phyloP scores from a whole-genome alignment of 2,329 filamentous ascomycete genomes.

The Pezizomycotina sp. region DNA sequence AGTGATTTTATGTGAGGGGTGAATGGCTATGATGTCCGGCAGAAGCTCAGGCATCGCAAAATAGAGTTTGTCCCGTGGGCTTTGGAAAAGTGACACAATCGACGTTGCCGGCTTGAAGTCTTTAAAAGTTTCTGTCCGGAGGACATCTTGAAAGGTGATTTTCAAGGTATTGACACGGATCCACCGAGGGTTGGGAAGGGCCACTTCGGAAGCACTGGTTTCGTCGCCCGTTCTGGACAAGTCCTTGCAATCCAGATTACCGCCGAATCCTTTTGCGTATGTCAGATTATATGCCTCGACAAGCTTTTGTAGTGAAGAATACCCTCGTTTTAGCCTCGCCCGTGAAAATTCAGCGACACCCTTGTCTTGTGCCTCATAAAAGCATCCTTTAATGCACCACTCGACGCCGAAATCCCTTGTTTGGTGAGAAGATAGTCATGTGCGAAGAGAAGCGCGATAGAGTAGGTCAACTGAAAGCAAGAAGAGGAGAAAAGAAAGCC shows the following conservation, averaged over 20 bases:
- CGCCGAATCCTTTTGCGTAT: slow-evolving; percentile 39
- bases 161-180: slow-evolving; percentile 70
- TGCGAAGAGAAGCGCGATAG: slow-evolving; percentile 59
- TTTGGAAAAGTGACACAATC: slow-evolving; percentile 30
- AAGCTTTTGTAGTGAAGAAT: slow-evolving; percentile 50
- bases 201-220: slow-evolving; percentile 33
- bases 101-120: slow-evolving; percentile 42
- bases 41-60: slow-evolving; percentile 40
- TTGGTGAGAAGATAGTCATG: slow-evolving; percentile 77
- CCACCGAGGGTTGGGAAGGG: slow-evolving; percentile 62
- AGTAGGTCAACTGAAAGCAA: slow-evolving; percentile 5
- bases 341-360: slow-evolving; percentile 68
- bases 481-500: not conserved
- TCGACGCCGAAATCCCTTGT: slow-evolving; percentile 63
- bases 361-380: slow-evolving; percentile 69
- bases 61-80: slow-evolving; percentile 7
- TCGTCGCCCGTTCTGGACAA: slow-evolving; percentile 27
- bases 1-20: slow-evolving; percentile 53
- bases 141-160: slow-evolving; percentile 51
- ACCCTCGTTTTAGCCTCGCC: slow-evolving; percentile 54
- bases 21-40: slow-evolving; percentile 65
- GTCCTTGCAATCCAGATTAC: too few relatives aligned
- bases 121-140: slow-evolving; percentile 53
- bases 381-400: slow-evolving; percentile 53
- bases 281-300: slow-evolving; percentile 23